A percentile compares a stretch with the other conserved stretches of the same genome.
Evolutionary conservation across 805 yeast genomes (phyloP).

Genomic region (Sugiyamaella marilandica): DNA sequence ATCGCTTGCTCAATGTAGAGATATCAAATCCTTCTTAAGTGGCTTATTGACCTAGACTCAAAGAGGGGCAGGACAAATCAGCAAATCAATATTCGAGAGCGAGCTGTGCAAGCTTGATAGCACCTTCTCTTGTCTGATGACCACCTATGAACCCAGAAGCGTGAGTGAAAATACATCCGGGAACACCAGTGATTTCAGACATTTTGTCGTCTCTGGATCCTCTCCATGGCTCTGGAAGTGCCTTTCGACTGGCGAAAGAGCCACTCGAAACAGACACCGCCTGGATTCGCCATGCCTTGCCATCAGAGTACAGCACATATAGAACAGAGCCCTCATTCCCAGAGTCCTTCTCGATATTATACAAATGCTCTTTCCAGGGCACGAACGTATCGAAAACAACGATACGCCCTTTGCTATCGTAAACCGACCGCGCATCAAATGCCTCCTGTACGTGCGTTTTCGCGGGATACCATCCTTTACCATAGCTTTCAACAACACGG

Average conservation of each 20-base stretch:
- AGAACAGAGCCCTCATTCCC: slow-evolving; percentile 45
- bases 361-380: slow-evolving; percentile 95
- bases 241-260: slow-evolving; percentile 78
- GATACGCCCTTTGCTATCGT: slow-evolving; percentile 68
- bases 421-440: slow-evolving; percentile 52
- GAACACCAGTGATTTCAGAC: slow-evolving; percentile 68
- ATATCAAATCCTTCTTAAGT: too few species aligned
- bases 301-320: slow-evolving; percentile 77
- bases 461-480: slow-evolving; percentile 90
- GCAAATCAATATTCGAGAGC: slow-evolving; percentile 28
- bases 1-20: too few species aligned
- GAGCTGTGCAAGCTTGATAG: slow-evolving; percentile 60
- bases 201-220: slow-evolving; percentile 90
- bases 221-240: slow-evolving; percentile 88
- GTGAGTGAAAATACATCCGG: slow-evolving; percentile 85
- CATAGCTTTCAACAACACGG: slow-evolving; percentile 61
- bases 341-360: slow-evolving; percentile 56
- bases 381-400: slow-evolving; percentile 69
- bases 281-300: slow-evolving; percentile 73
- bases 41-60: too few species aligned
- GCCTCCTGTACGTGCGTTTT: slow-evolving; percentile 71
- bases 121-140: slow-evolving; percentile 73
- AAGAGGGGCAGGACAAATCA: background rate
- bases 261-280: slow-evolving; percentile 80
- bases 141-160: slow-evolving; percentile 98